Evolutionary conservation across 1,284 basidiomycete genomes (phyloP).

Genomic region (Trametes sp.): DNA sequence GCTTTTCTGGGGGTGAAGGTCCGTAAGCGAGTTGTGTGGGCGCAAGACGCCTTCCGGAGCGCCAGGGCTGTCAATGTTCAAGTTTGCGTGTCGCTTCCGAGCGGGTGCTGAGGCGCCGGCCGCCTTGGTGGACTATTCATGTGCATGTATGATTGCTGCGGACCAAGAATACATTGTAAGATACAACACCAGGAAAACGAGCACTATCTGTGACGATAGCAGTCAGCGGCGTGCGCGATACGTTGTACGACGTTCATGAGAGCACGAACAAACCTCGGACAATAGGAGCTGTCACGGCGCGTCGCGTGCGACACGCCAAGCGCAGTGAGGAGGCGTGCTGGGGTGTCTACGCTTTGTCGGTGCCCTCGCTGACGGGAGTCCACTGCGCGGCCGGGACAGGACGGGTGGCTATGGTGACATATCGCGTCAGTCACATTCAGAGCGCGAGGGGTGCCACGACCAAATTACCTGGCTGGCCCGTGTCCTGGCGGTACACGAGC

Average conservation of each 20-base stretch:
- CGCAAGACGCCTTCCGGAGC: neutral
- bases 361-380: neutral
- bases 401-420: neutral
- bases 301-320: neutral
- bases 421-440: neutral
- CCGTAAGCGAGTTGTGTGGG: neutral
- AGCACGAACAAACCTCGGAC: neutral
- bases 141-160: neutral
- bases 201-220: neutral
- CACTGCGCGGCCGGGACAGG: neutral
- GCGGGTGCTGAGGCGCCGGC: neutral
- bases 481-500: conserved; percentile 23
- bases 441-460: neutral
- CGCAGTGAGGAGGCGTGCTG: neutral
- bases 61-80: neutral
- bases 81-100: neutral
- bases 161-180: neutral
- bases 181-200: neutral
- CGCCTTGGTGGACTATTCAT: neutral
- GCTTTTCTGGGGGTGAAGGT: neutral
- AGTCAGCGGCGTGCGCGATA: neutral
- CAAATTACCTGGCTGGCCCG: neutral
- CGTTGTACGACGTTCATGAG: neutral
- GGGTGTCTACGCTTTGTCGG: neutral
- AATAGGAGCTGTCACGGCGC: neutral